phyloP scores from a whole-genome alignment of 768 basidiomycete species.

The Kwoniella newhampshirensis region DNA sequence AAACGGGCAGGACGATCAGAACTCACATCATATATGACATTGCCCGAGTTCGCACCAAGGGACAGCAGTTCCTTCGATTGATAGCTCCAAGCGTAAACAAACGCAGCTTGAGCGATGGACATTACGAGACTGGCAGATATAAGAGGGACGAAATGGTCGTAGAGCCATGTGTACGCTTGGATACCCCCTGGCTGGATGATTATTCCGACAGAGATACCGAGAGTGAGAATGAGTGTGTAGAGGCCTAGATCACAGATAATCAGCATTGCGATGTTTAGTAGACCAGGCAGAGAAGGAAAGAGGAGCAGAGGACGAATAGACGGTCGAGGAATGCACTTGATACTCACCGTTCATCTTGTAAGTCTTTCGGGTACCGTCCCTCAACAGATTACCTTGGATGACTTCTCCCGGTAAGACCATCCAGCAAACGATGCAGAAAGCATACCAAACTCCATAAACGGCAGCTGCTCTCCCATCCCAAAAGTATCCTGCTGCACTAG shows the following conservation, averaged over 20 bases:
- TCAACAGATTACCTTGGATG: constrained; percentile 68
- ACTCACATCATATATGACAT: constrained; percentile 83
- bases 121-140: constrained; percentile 77
- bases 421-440: constrained; percentile 82
- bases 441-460: constrained; percentile 85
- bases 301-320: background rate
- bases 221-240: constrained; percentile 75
- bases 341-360: constrained; percentile 93
- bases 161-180: constrained; percentile 79
- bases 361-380: constrained; percentile 71
- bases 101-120: constrained; percentile 70
- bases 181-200: constrained; percentile 71
- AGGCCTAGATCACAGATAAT: constrained; percentile 62
- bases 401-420: constrained; percentile 69
- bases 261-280: background rate
- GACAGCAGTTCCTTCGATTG: constrained; percentile 71
- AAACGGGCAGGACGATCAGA: background rate
- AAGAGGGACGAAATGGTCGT: constrained; percentile 89
- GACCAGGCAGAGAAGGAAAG: background rate
- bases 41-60: constrained; percentile 86
- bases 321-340: no score
- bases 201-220: constrained; percentile 69
- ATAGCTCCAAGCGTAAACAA: constrained; percentile 72
- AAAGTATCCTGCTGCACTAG: constrained; percentile 57
- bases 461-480: constrained; percentile 78